Conservation (phyloP, 2,329 filamentous ascomycete species). For the Mollisiaceae sp. region DNA sequence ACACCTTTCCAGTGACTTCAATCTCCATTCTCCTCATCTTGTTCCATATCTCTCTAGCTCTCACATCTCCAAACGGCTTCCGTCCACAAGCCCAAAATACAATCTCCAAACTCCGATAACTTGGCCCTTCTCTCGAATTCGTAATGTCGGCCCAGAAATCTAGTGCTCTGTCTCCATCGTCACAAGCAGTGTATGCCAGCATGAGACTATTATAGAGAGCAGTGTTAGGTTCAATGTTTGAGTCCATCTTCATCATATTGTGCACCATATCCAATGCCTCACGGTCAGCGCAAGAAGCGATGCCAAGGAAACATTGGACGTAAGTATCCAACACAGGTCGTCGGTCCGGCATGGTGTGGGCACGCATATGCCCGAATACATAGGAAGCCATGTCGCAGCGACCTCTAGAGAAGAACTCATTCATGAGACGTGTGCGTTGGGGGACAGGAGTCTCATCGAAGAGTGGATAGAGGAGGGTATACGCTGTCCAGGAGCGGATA, state of each 20-base stretch:
- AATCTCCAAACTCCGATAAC: slow-evolving; percentile 78
- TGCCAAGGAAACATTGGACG: slow-evolving; percentile 75
- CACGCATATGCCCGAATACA: slow-evolving; percentile 94
- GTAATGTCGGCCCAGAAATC: slow-evolving; percentile 86
- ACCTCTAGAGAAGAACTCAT: slow-evolving; percentile 76
- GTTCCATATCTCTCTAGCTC: slow-evolving; percentile 72
- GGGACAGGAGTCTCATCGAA: slow-evolving; percentile 69
- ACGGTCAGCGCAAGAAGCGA: slow-evolving; percentile 63
- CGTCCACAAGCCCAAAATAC: slow-evolving; percentile 80
- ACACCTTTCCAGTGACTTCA: slow-evolving; percentile 74
- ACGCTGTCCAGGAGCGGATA: slow-evolving; percentile 67
- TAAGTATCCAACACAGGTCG: slow-evolving; percentile 79
- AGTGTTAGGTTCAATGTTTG: slow-evolving; percentile 77
- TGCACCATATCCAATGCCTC: slow-evolving; percentile 78
- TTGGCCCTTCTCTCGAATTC: slow-evolving; percentile 83
- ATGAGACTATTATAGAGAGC: slow-evolving; percentile 83
- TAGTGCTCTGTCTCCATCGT: slow-evolving; percentile 68
- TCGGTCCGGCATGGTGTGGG: slow-evolving; percentile 65
- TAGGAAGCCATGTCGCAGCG: slow-evolving; percentile 84
- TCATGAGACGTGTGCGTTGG: slow-evolving; percentile 76
- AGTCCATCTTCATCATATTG: slow-evolving; percentile 94
- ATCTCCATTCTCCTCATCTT: slow-evolving; percentile 77
- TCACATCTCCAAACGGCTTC: slow-evolving; percentile 60
- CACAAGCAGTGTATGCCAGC: slow-evolving; percentile 78
- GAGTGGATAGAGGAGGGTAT: slow-evolving; percentile 68